phyloP scores from a whole-genome alignment of 1,284 basidiomycete species.

The Vanrija sp. region DNA sequence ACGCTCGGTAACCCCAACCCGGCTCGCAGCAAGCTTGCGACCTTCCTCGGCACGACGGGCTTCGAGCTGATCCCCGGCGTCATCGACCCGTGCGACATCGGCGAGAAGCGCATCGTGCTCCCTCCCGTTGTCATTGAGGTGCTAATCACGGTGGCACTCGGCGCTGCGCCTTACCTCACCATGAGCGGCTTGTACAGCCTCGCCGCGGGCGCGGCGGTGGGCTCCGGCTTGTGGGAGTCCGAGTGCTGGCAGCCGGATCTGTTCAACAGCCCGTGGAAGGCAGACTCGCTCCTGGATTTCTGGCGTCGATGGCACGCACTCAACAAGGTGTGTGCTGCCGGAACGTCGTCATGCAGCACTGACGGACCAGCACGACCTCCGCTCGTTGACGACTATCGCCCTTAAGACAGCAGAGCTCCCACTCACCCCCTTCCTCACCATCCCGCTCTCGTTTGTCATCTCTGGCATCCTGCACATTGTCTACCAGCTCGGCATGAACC shows the following conservation, averaged over 20 bases:
- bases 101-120: conserved; percentile 4
- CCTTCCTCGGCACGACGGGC: conserved; percentile 17
- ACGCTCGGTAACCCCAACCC: conserved; percentile 21
- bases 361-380: background rate
- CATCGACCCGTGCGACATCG: conserved; percentile 10
- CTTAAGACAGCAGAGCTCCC: conserved; percentile 20
- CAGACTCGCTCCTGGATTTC: conserved; percentile 37
- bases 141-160: conserved; percentile 11
- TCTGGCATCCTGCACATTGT: conserved; percentile 37
- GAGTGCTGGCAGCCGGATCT: conserved; percentile 37
- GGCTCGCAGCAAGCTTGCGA: conserved; percentile 15
- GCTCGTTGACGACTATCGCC: conserved; percentile 1
- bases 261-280: conserved; percentile 29
- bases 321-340: background rate
- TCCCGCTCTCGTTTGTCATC: conserved; percentile 31
- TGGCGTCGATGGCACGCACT: conserved; percentile 45
- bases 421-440: conserved; percentile 14
- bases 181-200: conserved; percentile 25
- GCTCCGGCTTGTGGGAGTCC: conserved; percentile 22
- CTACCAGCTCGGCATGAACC: conserved; percentile 32
- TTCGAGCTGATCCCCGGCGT: conserved; percentile 23
- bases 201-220: conserved; percentile 20
- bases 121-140: conserved; percentile 8
- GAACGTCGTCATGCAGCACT: background rate
- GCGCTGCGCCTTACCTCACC: conserved; percentile 24